These are phyloP conservation scores for Cinnamomum chago DNA, from an alignment of 164 flowering plant species.

Conservation along the genomic window DNA sequence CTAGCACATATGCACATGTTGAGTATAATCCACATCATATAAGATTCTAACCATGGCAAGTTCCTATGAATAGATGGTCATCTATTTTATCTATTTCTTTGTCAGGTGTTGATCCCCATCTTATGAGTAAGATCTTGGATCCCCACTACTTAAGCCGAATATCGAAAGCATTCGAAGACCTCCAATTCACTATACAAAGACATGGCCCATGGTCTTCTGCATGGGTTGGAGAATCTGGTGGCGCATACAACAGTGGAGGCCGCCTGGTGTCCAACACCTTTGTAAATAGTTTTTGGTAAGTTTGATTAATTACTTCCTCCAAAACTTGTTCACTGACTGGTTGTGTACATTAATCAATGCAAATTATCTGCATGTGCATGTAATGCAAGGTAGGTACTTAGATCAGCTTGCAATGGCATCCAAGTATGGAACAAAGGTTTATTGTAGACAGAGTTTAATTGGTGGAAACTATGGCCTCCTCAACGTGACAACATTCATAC, in stretches of 20 bases:
- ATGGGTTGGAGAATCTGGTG: conserved; percentile 99
- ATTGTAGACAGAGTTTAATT: conserved; percentile 79
- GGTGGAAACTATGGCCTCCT: conserved; percentile 93
- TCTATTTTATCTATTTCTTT: not conserved
- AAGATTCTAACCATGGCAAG: not conserved
- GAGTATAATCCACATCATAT: not conserved
- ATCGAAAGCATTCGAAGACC: conserved; percentile 34
- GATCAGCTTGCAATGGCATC: conserved; percentile 96
- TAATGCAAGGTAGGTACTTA: conserved; percentile 52
- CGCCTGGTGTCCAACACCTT: conserved; percentile 66
- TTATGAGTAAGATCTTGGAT: conserved; percentile 50
- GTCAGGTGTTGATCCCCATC: conserved; percentile 62
- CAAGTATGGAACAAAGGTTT: conserved; percentile 65
- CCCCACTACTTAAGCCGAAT: conserved; percentile 35
- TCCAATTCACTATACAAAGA: conserved; percentile 31
- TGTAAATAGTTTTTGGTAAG: conserved; percentile 74
- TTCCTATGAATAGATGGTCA: not conserved
- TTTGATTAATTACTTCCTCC: not conserved
- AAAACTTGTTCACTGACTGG: not conserved
- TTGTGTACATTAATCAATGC: not conserved
- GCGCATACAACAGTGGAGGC: conserved; percentile 90
- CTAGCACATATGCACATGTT: not conserved
- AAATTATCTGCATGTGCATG: not conserved
- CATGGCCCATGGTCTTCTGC: conserved; percentile 76
- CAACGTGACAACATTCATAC: conserved; percentile 56